Evolutionary conservation across 768 basidiomycete species (phyloP).

Genomic region (Phaeotremella fagi): DNA sequence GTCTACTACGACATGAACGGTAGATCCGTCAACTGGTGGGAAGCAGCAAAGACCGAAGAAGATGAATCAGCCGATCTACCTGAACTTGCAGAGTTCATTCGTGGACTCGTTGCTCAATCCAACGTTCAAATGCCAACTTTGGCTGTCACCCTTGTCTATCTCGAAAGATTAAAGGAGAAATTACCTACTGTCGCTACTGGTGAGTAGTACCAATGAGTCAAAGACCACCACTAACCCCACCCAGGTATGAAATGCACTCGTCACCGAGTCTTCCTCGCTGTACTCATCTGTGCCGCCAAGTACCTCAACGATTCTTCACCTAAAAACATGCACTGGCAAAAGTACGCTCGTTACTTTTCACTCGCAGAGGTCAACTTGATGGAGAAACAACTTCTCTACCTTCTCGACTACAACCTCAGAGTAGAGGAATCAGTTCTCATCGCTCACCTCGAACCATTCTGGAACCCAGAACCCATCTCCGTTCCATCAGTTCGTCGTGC

Average conservation of each 20-base stretch:
- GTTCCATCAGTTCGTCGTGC: neutral
- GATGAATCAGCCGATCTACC: slow-evolving; percentile 52
- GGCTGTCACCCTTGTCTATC: slow-evolving; percentile 83
- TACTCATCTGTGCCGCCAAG: slow-evolving; percentile 91
- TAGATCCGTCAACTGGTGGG: slow-evolving; percentile 48
- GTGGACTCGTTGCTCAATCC: slow-evolving; percentile 68
- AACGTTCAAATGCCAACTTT: slow-evolving; percentile 89
- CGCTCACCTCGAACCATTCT: slow-evolving; percentile 58
- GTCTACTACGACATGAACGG: slow-evolving; percentile 19
- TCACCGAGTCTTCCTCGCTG: slow-evolving; percentile 92
- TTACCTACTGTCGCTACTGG: slow-evolving; percentile 81
- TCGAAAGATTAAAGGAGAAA: slow-evolving; percentile 76
- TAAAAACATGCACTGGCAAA: slow-evolving; percentile 90
- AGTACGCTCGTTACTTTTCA: slow-evolving; percentile 68
- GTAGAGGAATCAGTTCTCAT: slow-evolving; percentile 77
- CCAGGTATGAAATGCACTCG: slow-evolving; percentile 79
- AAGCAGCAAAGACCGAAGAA: slow-evolving; percentile 21
- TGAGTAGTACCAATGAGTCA: slow-evolving; percentile 47
- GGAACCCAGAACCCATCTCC: slow-evolving; percentile 33
- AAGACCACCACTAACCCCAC: too few relatives aligned
- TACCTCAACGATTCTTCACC: slow-evolving; percentile 83
- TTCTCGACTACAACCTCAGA: slow-evolving; percentile 84
- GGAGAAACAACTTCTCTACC: slow-evolving; percentile 90
- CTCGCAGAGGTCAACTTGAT: slow-evolving; percentile 71
- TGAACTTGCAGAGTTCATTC: slow-evolving; percentile 77